Evolutionary conservation across 768 basidiomycete species (phyloP).

Genomic region (Hygrophorus russula): DNA sequence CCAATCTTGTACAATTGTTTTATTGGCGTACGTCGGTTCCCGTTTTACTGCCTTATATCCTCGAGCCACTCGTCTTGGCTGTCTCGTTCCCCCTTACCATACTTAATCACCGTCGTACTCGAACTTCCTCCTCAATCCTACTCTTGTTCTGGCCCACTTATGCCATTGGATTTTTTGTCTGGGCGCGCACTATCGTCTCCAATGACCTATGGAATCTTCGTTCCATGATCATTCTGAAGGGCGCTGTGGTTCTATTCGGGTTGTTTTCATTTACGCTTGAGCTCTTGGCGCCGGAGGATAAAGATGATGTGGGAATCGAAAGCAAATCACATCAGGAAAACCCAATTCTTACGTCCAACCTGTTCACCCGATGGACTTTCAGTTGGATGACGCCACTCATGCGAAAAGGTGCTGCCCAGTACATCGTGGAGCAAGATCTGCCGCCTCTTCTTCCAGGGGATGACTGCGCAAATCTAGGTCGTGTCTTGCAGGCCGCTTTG

Average conservation of each 20-base stretch:
- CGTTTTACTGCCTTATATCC: conserved; percentile 37
- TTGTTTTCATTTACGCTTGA: conserved; percentile 53
- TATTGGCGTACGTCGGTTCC: conserved; percentile 24
- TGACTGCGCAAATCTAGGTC: conserved; percentile 57
- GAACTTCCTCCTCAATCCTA: conserved; percentile 58
- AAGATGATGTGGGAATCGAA: conserved; percentile 10
- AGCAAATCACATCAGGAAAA: conserved; percentile 40
- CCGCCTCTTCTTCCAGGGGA: conserved; percentile 61
- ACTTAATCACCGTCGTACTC: conserved; percentile 60
- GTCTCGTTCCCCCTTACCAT: conserved; percentile 41
- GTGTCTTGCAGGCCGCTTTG: conserved; percentile 47
- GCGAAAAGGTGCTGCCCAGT: conserved; percentile 50
- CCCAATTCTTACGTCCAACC: conserved; percentile 66
- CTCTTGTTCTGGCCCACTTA: conserved; percentile 81
- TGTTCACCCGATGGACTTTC: conserved; percentile 77
- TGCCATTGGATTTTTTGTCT: conserved; percentile 32
- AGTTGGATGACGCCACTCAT: conserved; percentile 78
- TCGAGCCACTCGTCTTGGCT: conserved; percentile 47
- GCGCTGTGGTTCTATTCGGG: conserved; percentile 30
- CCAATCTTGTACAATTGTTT: conserved; percentile 29
- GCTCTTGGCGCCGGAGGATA: conserved; percentile 20
- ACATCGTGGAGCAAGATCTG: conserved; percentile 79
- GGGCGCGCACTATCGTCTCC: conserved; percentile 47
- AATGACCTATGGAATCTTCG: conserved; percentile 19
- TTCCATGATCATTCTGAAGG: conserved; percentile 33